phyloP scores from a whole-genome alignment of 2,329 filamentous ascomycete genomes.

The Escovopsis sp. region DNA sequence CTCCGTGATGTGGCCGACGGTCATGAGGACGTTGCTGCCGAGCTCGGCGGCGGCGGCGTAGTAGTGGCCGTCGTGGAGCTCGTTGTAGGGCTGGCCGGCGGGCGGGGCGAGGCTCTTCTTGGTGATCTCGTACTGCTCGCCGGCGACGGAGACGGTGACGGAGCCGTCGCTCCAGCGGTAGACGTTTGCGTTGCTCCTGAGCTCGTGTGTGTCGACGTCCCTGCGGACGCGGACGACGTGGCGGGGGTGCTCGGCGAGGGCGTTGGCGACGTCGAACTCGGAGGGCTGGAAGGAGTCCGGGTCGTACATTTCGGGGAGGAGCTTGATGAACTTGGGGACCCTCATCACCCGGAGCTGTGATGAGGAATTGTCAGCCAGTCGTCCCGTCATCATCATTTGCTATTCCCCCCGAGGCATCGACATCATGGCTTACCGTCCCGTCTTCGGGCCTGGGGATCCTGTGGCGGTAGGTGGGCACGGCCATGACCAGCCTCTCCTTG shows the following conservation, averaged over 20 bases:
- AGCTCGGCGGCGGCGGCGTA: slow-evolving; percentile 62
- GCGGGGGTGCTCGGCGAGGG: slow-evolving; percentile 39
- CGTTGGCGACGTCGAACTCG: slow-evolving; percentile 38
- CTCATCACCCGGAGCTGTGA: slow-evolving; percentile 57
- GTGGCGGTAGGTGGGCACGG: slow-evolving; percentile 53
- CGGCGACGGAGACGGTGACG: slow-evolving; percentile 59
- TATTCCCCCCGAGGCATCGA: no score
- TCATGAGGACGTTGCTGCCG: slow-evolving; percentile 51
- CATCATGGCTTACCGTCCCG: slow-evolving; percentile 41
- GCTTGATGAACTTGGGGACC: slow-evolving; percentile 56
- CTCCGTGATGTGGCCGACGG: slow-evolving; percentile 63
- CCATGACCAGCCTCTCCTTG: slow-evolving; percentile 44
- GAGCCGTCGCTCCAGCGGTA: slow-evolving; percentile 71
- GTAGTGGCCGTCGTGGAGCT: slow-evolving; percentile 57
- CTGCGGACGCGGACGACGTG: slow-evolving; percentile 56
- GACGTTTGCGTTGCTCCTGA: slow-evolving; percentile 62
- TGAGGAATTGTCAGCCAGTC: no score
- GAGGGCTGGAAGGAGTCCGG: slow-evolving; percentile 50
- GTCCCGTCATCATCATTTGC: no score
- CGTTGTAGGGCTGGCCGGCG: slow-evolving; percentile 42
- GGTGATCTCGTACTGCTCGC: slow-evolving; percentile 60
- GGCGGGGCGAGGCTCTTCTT: slow-evolving; percentile 52
- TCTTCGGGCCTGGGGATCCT: slow-evolving; percentile 56
- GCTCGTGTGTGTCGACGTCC: slow-evolving; percentile 47
- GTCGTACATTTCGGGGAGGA: slow-evolving; percentile 54